Evolutionary conservation across 768 basidiomycete species (phyloP).

Genomic region (Boletus fagicola): DNA sequence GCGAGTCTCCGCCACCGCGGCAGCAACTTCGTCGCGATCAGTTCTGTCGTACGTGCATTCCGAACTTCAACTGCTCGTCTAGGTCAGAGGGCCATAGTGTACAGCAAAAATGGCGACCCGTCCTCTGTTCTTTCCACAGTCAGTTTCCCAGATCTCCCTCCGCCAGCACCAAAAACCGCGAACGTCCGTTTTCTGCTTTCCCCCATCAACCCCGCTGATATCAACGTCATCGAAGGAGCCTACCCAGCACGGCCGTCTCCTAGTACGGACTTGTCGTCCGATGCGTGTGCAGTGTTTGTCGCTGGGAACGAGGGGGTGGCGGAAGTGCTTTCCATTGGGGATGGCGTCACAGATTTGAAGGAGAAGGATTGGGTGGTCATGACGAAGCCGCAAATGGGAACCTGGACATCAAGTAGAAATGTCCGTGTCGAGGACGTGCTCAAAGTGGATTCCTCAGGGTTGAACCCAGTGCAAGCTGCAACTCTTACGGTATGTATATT

Average conservation of each 20-base stretch:
- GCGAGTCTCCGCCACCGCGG: background rate
- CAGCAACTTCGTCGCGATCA: background rate
- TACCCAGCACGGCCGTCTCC: constrained; percentile 64
- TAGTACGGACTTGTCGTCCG: constrained; percentile 35
- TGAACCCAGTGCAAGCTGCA: constrained; percentile 67
- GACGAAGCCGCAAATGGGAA: constrained; percentile 66
- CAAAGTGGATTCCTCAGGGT: constrained; percentile 48
- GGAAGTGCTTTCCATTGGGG: constrained; percentile 59
- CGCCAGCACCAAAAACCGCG: constrained; percentile 54
- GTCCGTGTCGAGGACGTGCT: constrained; percentile 56
- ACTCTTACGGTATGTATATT: constrained; percentile 59
- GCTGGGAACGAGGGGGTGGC: constrained; percentile 80
- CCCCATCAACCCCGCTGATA: constrained; percentile 79
- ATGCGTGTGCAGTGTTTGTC: constrained; percentile 47
- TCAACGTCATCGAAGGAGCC: constrained; percentile 81
- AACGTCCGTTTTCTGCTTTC: constrained; percentile 69
- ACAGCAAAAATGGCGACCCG: constrained; percentile 59
- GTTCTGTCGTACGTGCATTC: constrained; percentile 22
- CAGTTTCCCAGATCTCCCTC: constrained; percentile 50
- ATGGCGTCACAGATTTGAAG: constrained; percentile 46
- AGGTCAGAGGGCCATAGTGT: constrained; percentile 64
- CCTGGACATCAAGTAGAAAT: constrained; percentile 64
- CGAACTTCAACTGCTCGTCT: constrained; percentile 30
- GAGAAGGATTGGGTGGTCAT: constrained; percentile 75
- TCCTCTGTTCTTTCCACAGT: constrained; percentile 53